Base-by-base conservation (phyloP, 345 rosid species). In the Toxicodendron radicans region DNA sequence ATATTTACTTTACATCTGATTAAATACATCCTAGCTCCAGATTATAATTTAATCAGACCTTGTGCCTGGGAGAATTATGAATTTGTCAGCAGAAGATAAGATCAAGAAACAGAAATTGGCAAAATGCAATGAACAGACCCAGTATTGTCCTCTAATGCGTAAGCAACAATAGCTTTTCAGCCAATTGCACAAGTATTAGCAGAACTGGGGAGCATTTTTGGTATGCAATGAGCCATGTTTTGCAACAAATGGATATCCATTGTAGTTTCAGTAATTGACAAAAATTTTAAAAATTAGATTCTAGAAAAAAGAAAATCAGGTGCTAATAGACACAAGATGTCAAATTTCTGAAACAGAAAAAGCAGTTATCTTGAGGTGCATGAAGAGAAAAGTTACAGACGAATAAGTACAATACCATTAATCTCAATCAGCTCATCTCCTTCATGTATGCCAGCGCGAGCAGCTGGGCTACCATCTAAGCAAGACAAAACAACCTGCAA, bases 401-500 rank as follows among this genome's bases (percentile, higher is more conserved):
- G n/a, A n/a, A 46, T 11, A 16, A 56, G 72, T 48, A 49, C 30
- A 27, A 21, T 90, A 94, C 98, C 98, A 72, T 94, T 88, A 23
- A 94, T 94, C 91, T 94, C 97, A 53, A 94, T 75, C 82, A 94
- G 75, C 74, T 91, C 91, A 80, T 90, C 94, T 58, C 98, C 98
- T 68, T 85, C 90, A 18, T 68, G 92, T 78, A 91, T 87, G 61
- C 98, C 93, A 27, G 92, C 94, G 74, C 90, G 97, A 78, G 96
- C 92, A 66, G 98, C 97, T 11, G 97, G 98, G 78, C 97, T 85
- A 78, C 87, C 92, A 32, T 94, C 89, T 58, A 94, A 74, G 65
- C 91, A 90, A 69, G 94, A 90, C 87, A 94, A 76, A 66, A 94
- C 92, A 74, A 90, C 91, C 97, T 91, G 90, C 84, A 83, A 59